Base-by-base conservation (phyloP, 352 stramenopile species). In the Phytopythium cucurbitacearum region DNA sequence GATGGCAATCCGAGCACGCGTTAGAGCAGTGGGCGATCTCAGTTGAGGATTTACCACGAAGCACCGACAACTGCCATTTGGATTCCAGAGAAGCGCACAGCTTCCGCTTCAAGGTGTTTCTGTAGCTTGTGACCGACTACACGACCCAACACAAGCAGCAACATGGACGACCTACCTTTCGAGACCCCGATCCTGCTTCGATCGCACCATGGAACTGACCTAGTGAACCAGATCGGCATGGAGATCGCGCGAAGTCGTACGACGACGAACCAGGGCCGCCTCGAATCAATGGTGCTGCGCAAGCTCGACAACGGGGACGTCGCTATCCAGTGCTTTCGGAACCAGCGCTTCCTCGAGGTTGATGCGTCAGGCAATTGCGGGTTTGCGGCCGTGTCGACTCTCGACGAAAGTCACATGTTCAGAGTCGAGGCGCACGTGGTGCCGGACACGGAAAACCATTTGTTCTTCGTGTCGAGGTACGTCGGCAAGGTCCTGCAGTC, bases 381-480 rank as follows among this genome's bases (percentile, higher is more conserved):
- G 5, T 73, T 53, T n/a, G 32, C 7, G 15, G 1, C 13, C 1
- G 21, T 38, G n/a, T 3, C 15, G 13, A 9, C 16, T 4, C 8
- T 77, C 35, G 64, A 71, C 43, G 38, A 43, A 3, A 71, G 64
- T 35, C 34, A 71, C 38, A 53, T 59, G 32, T 77, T 77, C 47
- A 61, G 21, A 15, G 70, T 77, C 47, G 67, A 76, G 36, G 71
- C 60, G 21, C 60, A 67, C 35, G 46, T 44, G 4, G 32, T 61
- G 57, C 9, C 44, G 21, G 28, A n/a, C 32, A 32, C n/a, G 32
- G 3, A 21, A 12, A 51, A 51, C 5, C 33, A 51, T 9, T 48
- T 73, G 7, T 65, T 64, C 53, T 73, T 73, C 40, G 61, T 73
- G 15, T 76, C 64, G 10, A 59, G 49, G 44, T 51, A 62, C 47